phyloP scores from a whole-genome alignment of 2,329 filamentous ascomycete genomes.

The Sporothrix protearum region DNA sequence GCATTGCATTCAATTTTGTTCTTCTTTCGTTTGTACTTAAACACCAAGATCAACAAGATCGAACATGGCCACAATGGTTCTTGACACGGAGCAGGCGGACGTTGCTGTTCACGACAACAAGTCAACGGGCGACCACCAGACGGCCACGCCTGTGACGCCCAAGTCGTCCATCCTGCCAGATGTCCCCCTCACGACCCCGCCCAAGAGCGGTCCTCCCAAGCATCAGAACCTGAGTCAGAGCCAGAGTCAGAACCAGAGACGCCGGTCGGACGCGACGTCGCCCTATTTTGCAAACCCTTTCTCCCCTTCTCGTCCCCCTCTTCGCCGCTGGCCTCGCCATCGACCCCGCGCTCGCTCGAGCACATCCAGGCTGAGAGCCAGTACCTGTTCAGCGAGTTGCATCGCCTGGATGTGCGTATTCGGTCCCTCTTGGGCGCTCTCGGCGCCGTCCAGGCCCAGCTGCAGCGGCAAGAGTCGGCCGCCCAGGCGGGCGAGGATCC shows the following conservation, averaged over 20 bases:
- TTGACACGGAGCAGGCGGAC: neutral
- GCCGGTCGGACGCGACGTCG: neutral
- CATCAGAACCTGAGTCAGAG: neutral
- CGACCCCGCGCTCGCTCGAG: conserved; percentile 37
- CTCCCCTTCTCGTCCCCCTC: neutral
- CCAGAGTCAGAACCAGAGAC: neutral
- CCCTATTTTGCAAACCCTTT: neutral
- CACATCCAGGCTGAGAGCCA: conserved; percentile 45
- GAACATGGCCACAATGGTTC: neutral
- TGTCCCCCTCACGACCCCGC: neutral
- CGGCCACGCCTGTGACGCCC: neutral
- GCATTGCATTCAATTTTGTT: neutral
- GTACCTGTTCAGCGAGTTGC: conserved; percentile 45
- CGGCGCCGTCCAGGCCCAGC: conserved; percentile 36
- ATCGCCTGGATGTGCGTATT: conserved; percentile 40
- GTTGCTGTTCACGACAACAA: neutral
- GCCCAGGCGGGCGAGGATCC: neutral
- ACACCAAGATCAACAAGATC: neutral
- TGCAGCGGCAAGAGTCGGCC: conserved; percentile 22
- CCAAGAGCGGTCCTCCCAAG: neutral
- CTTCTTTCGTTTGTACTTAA: no score
- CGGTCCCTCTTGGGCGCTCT: conserved; percentile 41
- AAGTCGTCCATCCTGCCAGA: neutral
- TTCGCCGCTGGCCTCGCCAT: neutral
- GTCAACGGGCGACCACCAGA: neutral